Evolutionary conservation across 1,284 basidiomycete species (phyloP).

Genomic region (Cryptococcus sp.): DNA sequence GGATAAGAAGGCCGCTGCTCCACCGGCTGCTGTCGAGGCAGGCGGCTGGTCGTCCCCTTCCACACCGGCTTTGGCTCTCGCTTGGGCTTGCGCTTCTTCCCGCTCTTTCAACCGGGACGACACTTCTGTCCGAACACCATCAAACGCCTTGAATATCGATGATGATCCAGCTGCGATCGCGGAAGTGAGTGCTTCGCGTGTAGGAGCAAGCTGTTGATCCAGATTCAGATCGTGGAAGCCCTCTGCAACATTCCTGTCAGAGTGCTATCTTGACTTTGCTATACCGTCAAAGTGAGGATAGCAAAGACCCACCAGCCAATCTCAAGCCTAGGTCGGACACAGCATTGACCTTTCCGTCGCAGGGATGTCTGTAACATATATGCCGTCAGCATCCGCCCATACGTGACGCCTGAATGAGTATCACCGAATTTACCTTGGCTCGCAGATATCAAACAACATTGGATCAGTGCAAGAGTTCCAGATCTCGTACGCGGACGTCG

Average conservation of each 20-base stretch:
- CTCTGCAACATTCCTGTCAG: conserved; percentile 55
- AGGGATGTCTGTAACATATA: conserved; percentile 65
- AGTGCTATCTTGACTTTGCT: no score
- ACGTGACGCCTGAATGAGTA: not conserved
- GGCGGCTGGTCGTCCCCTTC: conserved; percentile 7
- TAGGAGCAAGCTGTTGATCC: conserved; percentile 84
- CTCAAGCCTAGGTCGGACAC: conserved; percentile 86
- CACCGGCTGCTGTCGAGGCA: not conserved
- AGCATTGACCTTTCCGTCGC: conserved; percentile 80
- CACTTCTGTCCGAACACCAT: conserved; percentile 66
- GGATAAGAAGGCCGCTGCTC: no score
- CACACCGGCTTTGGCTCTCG: conserved; percentile 2
- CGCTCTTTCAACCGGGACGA: conserved; percentile 40
- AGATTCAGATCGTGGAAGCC: conserved; percentile 87
- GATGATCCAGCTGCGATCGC: conserved; percentile 73
- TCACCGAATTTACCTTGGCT: conserved; percentile 67
- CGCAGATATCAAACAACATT: conserved; percentile 85
- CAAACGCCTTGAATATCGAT: conserved; percentile 82
- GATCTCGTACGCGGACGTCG: conserved; percentile 77
- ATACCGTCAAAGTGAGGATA: no score
- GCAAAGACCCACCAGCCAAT: conserved; percentile 54
- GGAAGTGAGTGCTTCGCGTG: conserved; percentile 78
- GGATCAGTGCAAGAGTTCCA: conserved; percentile 88
- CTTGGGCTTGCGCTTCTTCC: conserved; percentile 19
- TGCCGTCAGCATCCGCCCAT: not conserved